phyloP scores from a whole-genome alignment of 495 filamentous ascomycete genomes.

The Penicillium riverlandense region DNA sequence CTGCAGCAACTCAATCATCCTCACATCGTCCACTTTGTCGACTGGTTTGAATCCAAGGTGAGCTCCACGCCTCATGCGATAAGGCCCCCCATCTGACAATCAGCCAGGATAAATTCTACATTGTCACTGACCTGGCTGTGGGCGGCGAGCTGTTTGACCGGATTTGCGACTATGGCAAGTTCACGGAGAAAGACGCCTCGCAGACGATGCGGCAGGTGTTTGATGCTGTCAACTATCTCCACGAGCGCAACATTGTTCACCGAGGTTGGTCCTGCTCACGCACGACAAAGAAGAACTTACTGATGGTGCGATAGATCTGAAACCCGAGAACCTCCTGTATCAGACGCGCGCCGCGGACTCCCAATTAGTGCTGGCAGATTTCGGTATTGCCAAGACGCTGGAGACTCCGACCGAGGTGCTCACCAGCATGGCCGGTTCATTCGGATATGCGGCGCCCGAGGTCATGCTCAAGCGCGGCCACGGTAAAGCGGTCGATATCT shows the following conservation, averaged over 20 bases:
- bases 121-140: slow-evolving; percentile 93
- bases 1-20: slow-evolving; percentile 84
- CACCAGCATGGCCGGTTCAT: slow-evolving; percentile 97
- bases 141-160: slow-evolving; percentile 97
- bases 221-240: slow-evolving; percentile 90
- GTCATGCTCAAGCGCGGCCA: slow-evolving; percentile 98
- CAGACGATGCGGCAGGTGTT: slow-evolving; percentile 95
- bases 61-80: neutral
- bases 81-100: slow-evolving; percentile 3
- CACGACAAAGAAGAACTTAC: neutral
- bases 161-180: slow-evolving; percentile 96
- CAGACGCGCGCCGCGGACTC: slow-evolving; percentile 70
- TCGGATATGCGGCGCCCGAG: slow-evolving; percentile 95
- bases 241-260: slow-evolving; percentile 93
- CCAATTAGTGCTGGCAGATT: slow-evolving; percentile 89
- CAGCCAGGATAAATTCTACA: slow-evolving; percentile 95
- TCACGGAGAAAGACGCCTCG: slow-evolving; percentile 97
- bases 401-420: slow-evolving; percentile 83
- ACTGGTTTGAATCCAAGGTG: slow-evolving; percentile 96
- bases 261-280: slow-evolving; percentile 54
- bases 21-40: slow-evolving; percentile 95
- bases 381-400: slow-evolving; percentile 98
- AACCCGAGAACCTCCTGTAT: slow-evolving; percentile 97
- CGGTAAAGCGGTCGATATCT: slow-evolving; percentile 99
- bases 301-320: slow-evolving; percentile 63